Conservation (phyloP, 106 monocot genomes). For the Xerophyta viscosa region DNA sequence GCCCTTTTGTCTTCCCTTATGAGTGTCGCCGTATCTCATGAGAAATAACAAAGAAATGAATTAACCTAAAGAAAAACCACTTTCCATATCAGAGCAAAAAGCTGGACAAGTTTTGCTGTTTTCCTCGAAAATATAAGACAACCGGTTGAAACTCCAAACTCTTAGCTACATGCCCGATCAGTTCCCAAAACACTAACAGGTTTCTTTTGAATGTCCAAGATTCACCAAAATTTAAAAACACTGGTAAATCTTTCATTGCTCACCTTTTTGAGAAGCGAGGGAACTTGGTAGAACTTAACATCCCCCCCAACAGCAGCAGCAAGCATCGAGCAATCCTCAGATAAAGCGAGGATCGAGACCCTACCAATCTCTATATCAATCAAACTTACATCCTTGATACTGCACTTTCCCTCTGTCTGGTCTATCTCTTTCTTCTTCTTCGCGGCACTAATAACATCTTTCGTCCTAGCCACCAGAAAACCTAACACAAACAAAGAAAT, state of each 20-base stretch:
- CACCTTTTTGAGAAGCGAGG: constrained; percentile 61
- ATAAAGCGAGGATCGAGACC: constrained; percentile 60
- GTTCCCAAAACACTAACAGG: too few species aligned
- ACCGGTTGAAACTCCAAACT: too few species aligned
- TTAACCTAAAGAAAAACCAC: too few species aligned
- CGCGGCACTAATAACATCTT: constrained; percentile 45
- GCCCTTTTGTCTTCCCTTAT: too few species aligned
- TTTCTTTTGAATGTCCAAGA: not conserved
- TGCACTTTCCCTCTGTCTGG: constrained; percentile 9
- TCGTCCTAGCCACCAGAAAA: constrained; percentile 70
- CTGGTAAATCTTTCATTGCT: not conserved
- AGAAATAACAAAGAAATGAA: too few species aligned
- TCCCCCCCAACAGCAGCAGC: constrained; percentile 42
- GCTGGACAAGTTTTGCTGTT: too few species aligned
- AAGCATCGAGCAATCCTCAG: constrained; percentile 45
- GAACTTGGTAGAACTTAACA: constrained; percentile 49
- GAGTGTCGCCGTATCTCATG: too few species aligned
- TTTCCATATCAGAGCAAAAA: too few species aligned
- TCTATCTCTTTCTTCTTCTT: constrained; percentile 50
- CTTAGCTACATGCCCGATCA: too few species aligned
- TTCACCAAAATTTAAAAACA: not conserved
- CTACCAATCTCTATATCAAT: constrained; percentile 60
- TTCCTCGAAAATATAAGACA: too few species aligned
- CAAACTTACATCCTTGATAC: constrained; percentile 34
- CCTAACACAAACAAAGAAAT: constrained; percentile 34